These are phyloP conservation scores for Elongisporangium undulatum DNA, from an alignment of 352 stramenopile genomes.

Conservation along the genomic window DNA sequence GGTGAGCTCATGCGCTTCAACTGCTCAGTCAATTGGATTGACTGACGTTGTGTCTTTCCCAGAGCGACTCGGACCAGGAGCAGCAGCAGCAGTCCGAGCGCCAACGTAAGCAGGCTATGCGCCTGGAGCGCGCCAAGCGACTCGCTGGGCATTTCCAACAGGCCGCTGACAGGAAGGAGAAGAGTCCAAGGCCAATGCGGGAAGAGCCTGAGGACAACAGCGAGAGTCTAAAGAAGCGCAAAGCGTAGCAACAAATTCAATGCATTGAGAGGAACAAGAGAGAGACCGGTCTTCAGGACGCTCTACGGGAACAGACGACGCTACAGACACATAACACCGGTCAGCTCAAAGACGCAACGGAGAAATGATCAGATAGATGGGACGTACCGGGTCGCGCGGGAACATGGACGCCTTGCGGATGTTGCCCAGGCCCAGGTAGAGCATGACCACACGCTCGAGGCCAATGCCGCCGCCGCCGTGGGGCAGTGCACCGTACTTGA, in stretches of 20 bases:
- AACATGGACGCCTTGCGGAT: slow-evolving; percentile 99
- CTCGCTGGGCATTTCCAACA: slow-evolving; percentile 14
- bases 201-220: background rate
- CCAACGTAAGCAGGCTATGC: slow-evolving; percentile 10
- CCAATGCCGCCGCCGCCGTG: slow-evolving; percentile 98
- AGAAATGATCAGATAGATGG: background rate
- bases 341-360: slow-evolving; percentile 7
- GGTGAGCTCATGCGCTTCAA: slow-evolving; percentile 12
- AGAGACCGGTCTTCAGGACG: background rate
- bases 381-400: slow-evolving; percentile 92
- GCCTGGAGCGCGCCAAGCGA: slow-evolving; percentile 12
- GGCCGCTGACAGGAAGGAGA: slow-evolving; percentile 3
- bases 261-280: background rate
- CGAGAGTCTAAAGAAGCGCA: background rate
- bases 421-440: slow-evolving; percentile 98
- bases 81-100: background rate
- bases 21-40: background rate
- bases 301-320: slow-evolving; percentile 69
- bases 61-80: slow-evolving; percentile 16
- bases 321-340: slow-evolving; percentile 5
- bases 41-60: slow-evolving; percentile 2
- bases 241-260: background rate
- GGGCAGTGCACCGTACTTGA: slow-evolving; percentile 97
- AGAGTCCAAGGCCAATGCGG: background rate
- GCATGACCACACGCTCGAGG: slow-evolving; percentile 98